Conservation (phyloP, 805 yeast species). For the Clavispora fructus region DNA sequence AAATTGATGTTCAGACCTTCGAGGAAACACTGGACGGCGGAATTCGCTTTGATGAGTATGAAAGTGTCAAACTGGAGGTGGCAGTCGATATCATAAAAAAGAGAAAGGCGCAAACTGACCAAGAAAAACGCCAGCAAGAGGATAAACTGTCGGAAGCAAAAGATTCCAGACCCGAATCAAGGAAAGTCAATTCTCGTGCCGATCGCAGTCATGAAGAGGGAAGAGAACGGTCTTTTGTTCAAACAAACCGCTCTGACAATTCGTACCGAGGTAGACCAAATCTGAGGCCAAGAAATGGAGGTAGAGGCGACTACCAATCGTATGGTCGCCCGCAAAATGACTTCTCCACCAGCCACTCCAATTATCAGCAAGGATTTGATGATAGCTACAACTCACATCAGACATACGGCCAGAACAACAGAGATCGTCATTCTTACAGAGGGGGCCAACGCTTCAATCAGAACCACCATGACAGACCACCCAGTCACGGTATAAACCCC, state of each 20-base stretch:
- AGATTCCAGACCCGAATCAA: background rate
- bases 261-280: background rate
- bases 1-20: slow-evolving; percentile 68
- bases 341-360: background rate
- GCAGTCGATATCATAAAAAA: slow-evolving; percentile 56
- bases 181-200: background rate
- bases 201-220: background rate
- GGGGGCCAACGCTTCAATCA: background rate
- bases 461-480: background rate
- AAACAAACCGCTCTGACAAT: background rate
- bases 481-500: background rate
- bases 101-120: slow-evolving; percentile 24
- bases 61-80: slow-evolving; percentile 58
- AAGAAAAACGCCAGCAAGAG: background rate
- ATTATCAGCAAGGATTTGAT: background rate
- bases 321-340: background rate
- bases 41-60: slow-evolving; percentile 78
- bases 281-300: background rate
- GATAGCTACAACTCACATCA: background rate
- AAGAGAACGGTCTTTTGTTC: background rate
- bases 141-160: background rate
- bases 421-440: background rate
- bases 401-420: background rate
- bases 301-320: background rate
- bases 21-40: slow-evolving; percentile 66